Base-by-base conservation (phyloP, 2,329 filamentous ascomycete genomes). In the Cladosporium sp. region DNA sequence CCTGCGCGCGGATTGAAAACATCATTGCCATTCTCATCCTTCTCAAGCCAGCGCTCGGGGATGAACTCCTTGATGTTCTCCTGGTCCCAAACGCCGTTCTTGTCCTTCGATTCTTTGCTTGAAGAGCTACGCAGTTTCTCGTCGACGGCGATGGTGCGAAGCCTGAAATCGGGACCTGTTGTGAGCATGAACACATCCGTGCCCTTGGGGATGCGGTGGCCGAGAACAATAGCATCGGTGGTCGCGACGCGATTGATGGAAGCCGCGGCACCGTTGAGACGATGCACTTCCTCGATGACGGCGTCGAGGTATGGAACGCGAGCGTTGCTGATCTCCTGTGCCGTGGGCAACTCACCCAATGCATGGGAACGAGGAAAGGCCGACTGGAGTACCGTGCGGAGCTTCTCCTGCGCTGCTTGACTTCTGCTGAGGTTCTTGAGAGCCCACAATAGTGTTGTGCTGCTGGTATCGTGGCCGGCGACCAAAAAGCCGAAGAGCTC, bases 401-500 rank as follows among this genome's bases (percentile, higher is more conserved):
- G 60, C 20, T 61, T 66, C n/a, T 43, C 43, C 45, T 75, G 73
- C 1, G 62, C 59, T 13, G 53, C 50, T 12, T 58, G 68, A 38
- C 70, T 55, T 24, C 58, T 58, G n/a, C 66, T 59, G 4, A 75
- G 62, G 48, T 61, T 59, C 44, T 75, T 75, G 8, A 74, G 37
- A 1, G 56, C 64, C 72, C 73, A 75, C 29, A 56, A 54, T 1
- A 75, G 55, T 0, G 70, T 70, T 7, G 68, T 72, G 9, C 68
- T 64, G 1, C 70, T 74, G 0, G 74, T 76, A 42, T 77, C 73
- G 51, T 75, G 70, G 9, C 73, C 75, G n/a, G 70, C 68, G n/a
- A 70, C 52, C 2, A 69, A 53, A 51, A 68, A 67, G 2, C 63
- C 66, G 32, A 65, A 67, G 1, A 68, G 51, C 56, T 70, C 57